These are phyloP conservation scores for Daldinia childiae DNA, from an alignment of 495 filamentous ascomycete genomes.

Conservation along the genomic window DNA sequence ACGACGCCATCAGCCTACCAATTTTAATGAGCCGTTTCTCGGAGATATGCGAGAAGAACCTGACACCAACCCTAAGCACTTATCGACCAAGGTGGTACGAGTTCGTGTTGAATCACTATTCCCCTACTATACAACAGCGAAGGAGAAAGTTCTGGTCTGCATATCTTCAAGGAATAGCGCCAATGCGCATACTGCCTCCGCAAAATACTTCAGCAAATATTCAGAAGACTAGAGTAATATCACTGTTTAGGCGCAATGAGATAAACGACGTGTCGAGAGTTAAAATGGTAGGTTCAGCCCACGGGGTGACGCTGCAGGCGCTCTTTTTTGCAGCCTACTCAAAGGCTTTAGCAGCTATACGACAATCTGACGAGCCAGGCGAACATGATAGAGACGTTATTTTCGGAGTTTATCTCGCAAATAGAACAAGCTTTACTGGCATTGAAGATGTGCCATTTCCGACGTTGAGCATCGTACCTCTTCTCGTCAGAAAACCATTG, in stretches of 20 bases:
- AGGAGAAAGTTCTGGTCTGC: slow-evolving; percentile 62
- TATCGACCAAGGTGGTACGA: slow-evolving; percentile 34
- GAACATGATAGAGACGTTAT: slow-evolving; percentile 36
- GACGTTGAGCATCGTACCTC: slow-evolving; percentile 54
- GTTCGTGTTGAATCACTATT: slow-evolving; percentile 24
- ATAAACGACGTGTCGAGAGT: slow-evolving; percentile 33
- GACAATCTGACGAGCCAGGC: background rate
- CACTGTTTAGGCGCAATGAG: slow-evolving; percentile 29
- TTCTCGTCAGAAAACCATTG: slow-evolving; percentile 41
- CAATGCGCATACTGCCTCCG: background rate
- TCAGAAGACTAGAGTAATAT: slow-evolving; percentile 10
- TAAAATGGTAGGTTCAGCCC: slow-evolving; percentile 18
- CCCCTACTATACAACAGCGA: slow-evolving; percentile 22
- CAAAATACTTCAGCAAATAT: background rate
- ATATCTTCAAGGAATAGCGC: slow-evolving; percentile 54
- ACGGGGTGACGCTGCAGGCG: slow-evolving; percentile 53
- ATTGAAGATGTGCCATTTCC: slow-evolving; percentile 45
- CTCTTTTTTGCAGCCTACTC: slow-evolving; percentile 58
- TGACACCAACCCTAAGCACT: background rate
- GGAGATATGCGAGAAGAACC: slow-evolving; percentile 27
- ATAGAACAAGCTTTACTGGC: slow-evolving; percentile 42
- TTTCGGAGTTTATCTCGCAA: slow-evolving; percentile 60
- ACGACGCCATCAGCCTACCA: slow-evolving; percentile 76
- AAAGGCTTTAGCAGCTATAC: slow-evolving; percentile 24
- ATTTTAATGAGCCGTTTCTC: slow-evolving; percentile 54